Conservation (phyloP, 1,284 basidiomycete species). For the Trichosporon coremiiforme region DNA sequence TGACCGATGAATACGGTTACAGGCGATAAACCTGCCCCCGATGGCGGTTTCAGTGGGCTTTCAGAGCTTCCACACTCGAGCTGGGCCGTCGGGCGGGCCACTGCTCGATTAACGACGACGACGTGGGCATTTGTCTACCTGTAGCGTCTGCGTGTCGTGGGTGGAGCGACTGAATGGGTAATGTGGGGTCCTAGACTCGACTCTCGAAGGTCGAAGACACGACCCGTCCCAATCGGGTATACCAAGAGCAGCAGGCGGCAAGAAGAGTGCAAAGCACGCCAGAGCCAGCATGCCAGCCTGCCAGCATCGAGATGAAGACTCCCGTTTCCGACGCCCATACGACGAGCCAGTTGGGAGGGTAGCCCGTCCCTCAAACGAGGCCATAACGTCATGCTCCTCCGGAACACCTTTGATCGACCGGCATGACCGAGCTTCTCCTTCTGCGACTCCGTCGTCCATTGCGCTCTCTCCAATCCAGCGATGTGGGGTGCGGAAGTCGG, state of each 20-base stretch:
- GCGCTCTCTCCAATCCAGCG: too few species aligned
- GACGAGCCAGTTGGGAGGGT: neutral
- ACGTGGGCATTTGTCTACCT: neutral
- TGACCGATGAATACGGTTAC: neutral
- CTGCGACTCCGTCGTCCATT: too few species aligned
- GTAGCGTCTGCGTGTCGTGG: neutral
- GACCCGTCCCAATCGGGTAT: too few species aligned
- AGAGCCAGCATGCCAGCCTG: too few species aligned
- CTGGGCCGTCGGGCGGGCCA: neutral
- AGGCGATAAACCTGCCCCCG: conserved; percentile 1
- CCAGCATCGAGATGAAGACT: too few species aligned
- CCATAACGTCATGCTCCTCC: conserved; percentile 8
- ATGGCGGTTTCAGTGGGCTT: neutral
- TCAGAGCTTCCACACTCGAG: neutral
- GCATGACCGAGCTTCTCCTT: neutral
- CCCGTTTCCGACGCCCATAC: neutral
- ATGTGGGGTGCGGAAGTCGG: neutral
- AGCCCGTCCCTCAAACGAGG: neutral
- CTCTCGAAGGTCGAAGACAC: too few species aligned
- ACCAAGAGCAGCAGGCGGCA: too few species aligned
- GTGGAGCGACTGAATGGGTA: neutral
- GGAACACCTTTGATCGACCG: neutral
- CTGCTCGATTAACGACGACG: neutral
- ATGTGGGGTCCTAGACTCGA: neutral
- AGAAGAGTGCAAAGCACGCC: too few species aligned